phyloP scores from a whole-genome alignment of 176 grass and related monocot species.

The Alopecurus myosuroides region DNA sequence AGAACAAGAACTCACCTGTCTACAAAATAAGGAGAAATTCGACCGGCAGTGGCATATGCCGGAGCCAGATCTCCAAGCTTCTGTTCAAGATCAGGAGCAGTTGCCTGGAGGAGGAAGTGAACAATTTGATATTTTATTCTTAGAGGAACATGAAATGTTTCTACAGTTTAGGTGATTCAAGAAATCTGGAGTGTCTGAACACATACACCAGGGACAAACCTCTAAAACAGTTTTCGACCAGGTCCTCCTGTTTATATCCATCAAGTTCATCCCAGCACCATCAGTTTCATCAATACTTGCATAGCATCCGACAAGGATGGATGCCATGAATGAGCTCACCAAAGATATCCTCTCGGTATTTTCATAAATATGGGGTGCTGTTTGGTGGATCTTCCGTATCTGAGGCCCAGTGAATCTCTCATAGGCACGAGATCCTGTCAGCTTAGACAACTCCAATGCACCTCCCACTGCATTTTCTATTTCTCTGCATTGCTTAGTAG shows the following conservation, averaged over 20 bases:
- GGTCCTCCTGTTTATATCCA: slow-evolving; percentile 78
- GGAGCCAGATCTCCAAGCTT: slow-evolving; percentile 81
- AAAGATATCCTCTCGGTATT: slow-evolving; percentile 85
- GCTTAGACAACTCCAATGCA: slow-evolving; percentile 76
- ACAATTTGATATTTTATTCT: slow-evolving; percentile 6
- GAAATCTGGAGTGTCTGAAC: slow-evolving; percentile 2
- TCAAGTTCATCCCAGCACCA: slow-evolving; percentile 97
- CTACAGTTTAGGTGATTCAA: not conserved
- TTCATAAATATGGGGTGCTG: slow-evolving; percentile 49
- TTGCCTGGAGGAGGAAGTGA: slow-evolving; percentile 53
- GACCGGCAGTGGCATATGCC: slow-evolving; percentile 67
- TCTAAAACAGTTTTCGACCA: slow-evolving; percentile 85
- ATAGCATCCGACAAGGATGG: slow-evolving; percentile 74
- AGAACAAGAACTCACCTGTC: slow-evolving; percentile 46
- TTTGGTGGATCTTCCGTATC: slow-evolving; percentile 78
- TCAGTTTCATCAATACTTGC: slow-evolving; percentile 96
- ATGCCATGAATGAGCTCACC: slow-evolving; percentile 96
- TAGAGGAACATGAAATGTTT: not conserved
- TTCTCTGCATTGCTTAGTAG: slow-evolving; percentile 87
- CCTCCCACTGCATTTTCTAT: slow-evolving; percentile 86
- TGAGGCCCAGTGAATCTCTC: slow-evolving; percentile 95
- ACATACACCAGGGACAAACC: slow-evolving; percentile 39
- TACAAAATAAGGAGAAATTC: slow-evolving; percentile 84
- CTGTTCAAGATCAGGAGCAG: slow-evolving; percentile 69
- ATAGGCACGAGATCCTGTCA: slow-evolving; percentile 82